These are phyloP conservation scores for Ramaria sp. DNA, from an alignment of 768 basidiomycete species.

Conservation along the genomic window DNA sequence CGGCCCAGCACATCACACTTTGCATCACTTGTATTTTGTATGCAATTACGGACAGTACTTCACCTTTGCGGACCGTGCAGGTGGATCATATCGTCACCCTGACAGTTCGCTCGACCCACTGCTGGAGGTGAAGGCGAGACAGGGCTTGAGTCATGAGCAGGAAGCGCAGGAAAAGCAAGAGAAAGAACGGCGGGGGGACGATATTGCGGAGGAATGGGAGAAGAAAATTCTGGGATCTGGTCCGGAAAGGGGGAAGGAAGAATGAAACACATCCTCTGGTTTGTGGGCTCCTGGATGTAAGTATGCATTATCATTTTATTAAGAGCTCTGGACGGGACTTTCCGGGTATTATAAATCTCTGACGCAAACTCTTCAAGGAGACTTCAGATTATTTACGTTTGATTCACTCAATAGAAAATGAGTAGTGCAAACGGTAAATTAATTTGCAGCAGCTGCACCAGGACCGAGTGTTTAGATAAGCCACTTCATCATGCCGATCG, in stretches of 20 bases:
- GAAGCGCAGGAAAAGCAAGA: background rate
- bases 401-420: too few relatives aligned
- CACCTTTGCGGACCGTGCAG: constrained; percentile 82
- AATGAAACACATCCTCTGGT: too few relatives aligned
- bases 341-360: too few relatives aligned
- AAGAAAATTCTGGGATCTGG: constrained; percentile 3
- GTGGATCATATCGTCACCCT: constrained; percentile 85
- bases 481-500: too few relatives aligned
- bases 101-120: constrained; percentile 76
- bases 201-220: constrained; percentile 6
- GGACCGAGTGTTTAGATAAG: too few relatives aligned
- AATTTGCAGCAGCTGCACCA: too few relatives aligned
- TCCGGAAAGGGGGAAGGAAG: background rate
- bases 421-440: too few relatives aligned
- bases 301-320: too few relatives aligned
- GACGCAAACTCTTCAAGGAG: too few relatives aligned
- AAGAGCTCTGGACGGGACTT: too few relatives aligned
- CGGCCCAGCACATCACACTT: constrained; percentile 95
- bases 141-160: constrained; percentile 6
- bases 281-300: too few relatives aligned
- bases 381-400: too few relatives aligned
- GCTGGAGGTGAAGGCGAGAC: constrained; percentile 44
- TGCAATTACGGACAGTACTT: constrained; percentile 98
- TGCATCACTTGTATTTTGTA: constrained; percentile 95
- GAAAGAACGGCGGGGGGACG: constrained; percentile 2